Conservation (phyloP, 1,284 basidiomycete species). For the Cutaneotrichosporon mucoides region DNA sequence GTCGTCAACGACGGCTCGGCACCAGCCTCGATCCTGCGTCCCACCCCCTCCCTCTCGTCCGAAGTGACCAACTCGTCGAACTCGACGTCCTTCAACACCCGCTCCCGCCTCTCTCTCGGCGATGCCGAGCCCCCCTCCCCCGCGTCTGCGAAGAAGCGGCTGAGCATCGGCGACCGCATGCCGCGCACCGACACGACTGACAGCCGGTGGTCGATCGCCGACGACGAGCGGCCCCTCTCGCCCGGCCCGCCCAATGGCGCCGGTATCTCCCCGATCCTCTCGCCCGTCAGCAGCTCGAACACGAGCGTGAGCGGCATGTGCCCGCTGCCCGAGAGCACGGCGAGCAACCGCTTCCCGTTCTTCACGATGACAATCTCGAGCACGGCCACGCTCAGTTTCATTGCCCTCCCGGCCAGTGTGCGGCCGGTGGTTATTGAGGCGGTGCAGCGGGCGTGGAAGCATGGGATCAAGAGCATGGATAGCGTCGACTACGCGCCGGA, state of each 20-base stretch:
- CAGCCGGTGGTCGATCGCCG: conserved; percentile 1
- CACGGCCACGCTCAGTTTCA: conserved; percentile 38
- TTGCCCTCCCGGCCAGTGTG: conserved; percentile 35
- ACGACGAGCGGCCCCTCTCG: neutral
- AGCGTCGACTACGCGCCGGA: conserved; percentile 42
- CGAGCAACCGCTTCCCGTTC: conserved; percentile 32
- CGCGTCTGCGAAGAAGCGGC: too few relatives aligned
- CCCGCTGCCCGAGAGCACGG: conserved; percentile 28
- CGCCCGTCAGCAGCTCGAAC: neutral
- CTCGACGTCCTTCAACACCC: neutral
- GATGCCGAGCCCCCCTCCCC: too few relatives aligned
- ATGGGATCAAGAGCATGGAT: conserved; percentile 28
- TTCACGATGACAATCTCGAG: conserved; percentile 41
- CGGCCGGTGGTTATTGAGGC: conserved; percentile 34
- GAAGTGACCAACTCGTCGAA: neutral
- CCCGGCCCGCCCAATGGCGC: neutral
- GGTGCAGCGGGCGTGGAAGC: conserved; percentile 35
- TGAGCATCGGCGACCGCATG: too few relatives aligned
- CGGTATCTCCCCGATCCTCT: neutral
- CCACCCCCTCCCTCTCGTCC: neutral
- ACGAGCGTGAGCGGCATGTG: conserved; percentile 22
- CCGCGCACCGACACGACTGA: neutral
- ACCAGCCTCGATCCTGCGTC: conserved; percentile 3
- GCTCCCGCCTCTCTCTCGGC: neutral
- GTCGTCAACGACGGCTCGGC: conserved; percentile 3